Evolutionary conservation across 225 moss, liverwort and hornwort species (phyloP), one percentile per base, ranked within the genome.

Genomic region (Thuidium tamariscinum): DNA sequence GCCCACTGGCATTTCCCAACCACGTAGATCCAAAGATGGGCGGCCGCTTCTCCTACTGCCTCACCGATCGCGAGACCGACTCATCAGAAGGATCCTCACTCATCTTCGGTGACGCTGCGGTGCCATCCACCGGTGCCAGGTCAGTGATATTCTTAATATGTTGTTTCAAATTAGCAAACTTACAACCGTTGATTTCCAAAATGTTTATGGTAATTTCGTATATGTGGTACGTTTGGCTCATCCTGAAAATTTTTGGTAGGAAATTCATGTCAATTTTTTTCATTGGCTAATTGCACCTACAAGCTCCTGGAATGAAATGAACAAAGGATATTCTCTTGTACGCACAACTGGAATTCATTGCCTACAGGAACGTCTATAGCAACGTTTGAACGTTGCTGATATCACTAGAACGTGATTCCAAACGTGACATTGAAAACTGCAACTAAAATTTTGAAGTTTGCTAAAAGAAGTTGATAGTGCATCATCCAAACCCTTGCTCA

Each of bases 1-100:
- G 95, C 7, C 88, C 93, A 5, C 65, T 96, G 42, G 90, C 95
- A 4, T 94, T 96, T 54, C 95, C 95, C 36, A 94, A 88, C 80
- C 95, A 95, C n/a, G 85, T 95, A 6, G 90, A 91, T 36, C 85
- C 87, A 10, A 34, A 85, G 6, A 88, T 88, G 59, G 91, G 94
- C 39, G 93, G 91, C 84, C 89, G 82, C 36, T 96, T 96, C 80
- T 94, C 95, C 36, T 96, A 96, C 87, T 96, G 96, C 73, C 88
- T 96, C 42, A 89, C 89, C 20, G 74, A 84, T 51, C 91, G 93
- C 29, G 95, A 92, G 29, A 90, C 87, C 2, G 91, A 90, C 80
- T 87, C 88, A 3, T 81, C 91, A 14, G 85, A 77, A 41, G 78
- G 90, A 25, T 94, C 94, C 29, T 88, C 91, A 9, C 93, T 96